Conservation (phyloP, 805 yeast species). For the Brettanomyces sp. region DNA sequence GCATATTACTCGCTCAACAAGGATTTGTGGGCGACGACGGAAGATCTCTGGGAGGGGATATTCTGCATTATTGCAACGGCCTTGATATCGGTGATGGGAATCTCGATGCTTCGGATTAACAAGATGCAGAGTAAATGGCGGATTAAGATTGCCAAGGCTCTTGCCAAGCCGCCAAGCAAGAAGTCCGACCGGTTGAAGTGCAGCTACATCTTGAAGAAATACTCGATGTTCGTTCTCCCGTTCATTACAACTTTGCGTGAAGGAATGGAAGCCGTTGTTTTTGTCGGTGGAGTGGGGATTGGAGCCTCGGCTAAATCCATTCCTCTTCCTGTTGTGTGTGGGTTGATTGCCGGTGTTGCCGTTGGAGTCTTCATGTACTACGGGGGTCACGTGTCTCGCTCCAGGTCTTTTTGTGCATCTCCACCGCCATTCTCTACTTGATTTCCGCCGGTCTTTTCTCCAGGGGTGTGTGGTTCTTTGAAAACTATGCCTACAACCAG, state of each 20-base stretch:
- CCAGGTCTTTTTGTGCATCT: conserved; percentile 72
- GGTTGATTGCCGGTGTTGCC: conserved; percentile 61
- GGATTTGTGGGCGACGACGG: conserved; percentile 76
- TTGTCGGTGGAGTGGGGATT: conserved; percentile 88
- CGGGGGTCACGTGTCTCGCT: conserved; percentile 72
- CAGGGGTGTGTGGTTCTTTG: conserved; percentile 82
- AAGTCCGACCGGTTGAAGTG: conserved; percentile 40
- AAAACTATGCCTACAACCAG: conserved; percentile 50
- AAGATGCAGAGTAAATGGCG: conserved; percentile 96
- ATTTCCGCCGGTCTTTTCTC: conserved; percentile 86
- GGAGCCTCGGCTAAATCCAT: conserved; percentile 40
- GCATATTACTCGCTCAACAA: conserved; percentile 69
- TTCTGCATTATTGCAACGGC: conserved; percentile 81
- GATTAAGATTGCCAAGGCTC: conserved; percentile 76
- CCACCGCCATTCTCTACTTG: conserved; percentile 78
- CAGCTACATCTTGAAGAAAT: conserved; percentile 52
- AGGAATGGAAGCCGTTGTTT: conserved; percentile 90
- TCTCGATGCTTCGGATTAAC: conserved; percentile 86
- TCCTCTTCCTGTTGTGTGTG: conserved; percentile 81
- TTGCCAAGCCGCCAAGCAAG: conserved; percentile 45
- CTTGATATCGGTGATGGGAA: conserved; percentile 84
- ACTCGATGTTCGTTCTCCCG: conserved; percentile 79
- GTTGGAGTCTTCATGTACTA: conserved; percentile 66
- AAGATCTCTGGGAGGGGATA: conserved; percentile 92
- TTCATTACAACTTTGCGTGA: conserved; percentile 83